Conservation (phyloP, 179 eudicot genomes). For the Gypsophila paniculata region DNA sequence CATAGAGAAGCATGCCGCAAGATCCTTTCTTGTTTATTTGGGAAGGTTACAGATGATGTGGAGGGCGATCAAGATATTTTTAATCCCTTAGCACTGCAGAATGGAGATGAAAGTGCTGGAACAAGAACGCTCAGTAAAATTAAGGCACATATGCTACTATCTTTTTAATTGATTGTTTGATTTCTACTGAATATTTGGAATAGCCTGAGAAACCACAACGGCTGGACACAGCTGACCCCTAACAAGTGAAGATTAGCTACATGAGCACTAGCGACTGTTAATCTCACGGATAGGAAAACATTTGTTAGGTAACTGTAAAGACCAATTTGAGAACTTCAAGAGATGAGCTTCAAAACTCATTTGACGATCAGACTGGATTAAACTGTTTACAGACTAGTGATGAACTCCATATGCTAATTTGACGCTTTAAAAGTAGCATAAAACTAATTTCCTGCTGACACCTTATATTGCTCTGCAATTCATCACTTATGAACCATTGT, state of each 20-base stretch:
- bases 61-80: constrained; percentile 41
- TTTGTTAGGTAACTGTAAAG: neutral
- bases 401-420: neutral
- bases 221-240: neutral
- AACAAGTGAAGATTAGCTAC: neutral
- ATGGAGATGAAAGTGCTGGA: constrained; percentile 42
- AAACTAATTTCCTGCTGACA: neutral
- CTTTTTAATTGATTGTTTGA: neutral
- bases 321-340: neutral
- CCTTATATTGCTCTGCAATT: neutral
- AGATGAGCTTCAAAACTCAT: neutral
- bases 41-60: constrained; percentile 36
- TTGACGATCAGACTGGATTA: constrained; percentile 2
- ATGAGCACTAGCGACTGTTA: neutral
- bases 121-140: constrained; percentile 44
- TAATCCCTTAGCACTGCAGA: constrained; percentile 30
- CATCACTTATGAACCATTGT: neutral
- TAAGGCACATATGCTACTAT: constrained; percentile 50
- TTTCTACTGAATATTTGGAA: neutral
- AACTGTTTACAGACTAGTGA: neutral
- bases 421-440: neutral
- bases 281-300: neutral
- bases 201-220: neutral
- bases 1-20: constrained; percentile 74
- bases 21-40: constrained; percentile 65